Evolutionary conservation across 495 filamentous ascomycete genomes (phyloP), one percentile per base, ranked within the genome.

Genomic region (Lindgomyces ingoldianus): DNA sequence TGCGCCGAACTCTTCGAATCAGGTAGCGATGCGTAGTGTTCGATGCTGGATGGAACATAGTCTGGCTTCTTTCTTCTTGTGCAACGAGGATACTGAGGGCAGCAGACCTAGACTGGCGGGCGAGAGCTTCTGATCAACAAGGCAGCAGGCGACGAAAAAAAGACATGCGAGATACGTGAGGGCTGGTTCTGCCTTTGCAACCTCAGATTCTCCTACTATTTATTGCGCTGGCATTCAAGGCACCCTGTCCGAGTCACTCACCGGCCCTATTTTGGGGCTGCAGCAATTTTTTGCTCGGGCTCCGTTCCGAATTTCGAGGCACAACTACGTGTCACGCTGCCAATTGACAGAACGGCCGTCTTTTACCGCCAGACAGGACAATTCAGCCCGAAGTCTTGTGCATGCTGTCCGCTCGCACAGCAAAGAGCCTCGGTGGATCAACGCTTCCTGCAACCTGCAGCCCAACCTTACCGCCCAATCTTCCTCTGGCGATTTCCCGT

Each of bases 1-100:
- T 57, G 58, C 59, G 65, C 41, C 65, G 65, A 25, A 63, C 65
- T 62, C 65, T 57, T 57, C 59, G 51, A 54, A 68, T 62, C 51
- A 63, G 27, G 29, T 49, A 62, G 52, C 65, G 54, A 59, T 68
- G 65, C 46, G 52, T 51, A 51, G 59, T 63, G 46, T 53, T 52
- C 57, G 56, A 47, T 53, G 58, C 52, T 48, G 56, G 52, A 24
- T 57, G 64, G 57, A 61, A 67, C 64, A 67, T 62, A 68, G 44
- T 61, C 58, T 57, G 51, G 51, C 51, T 51, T 33, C 25, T 33
- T 39, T 18, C 12, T 18, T 36, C n/a, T n/a, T n/a, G n/a, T n/a
- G n/a, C n/a, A n/a, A n/a, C n/a, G n/a, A n/a, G 45, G 26, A 25
- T 27, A 27, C 27, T 25, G 50, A 4, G n/a, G 36, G 26, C 16